Evolutionary conservation across 148 eudicot species (phyloP), one percentile per base, ranked within the genome.

Genomic region (Rhododendron henanense): DNA sequence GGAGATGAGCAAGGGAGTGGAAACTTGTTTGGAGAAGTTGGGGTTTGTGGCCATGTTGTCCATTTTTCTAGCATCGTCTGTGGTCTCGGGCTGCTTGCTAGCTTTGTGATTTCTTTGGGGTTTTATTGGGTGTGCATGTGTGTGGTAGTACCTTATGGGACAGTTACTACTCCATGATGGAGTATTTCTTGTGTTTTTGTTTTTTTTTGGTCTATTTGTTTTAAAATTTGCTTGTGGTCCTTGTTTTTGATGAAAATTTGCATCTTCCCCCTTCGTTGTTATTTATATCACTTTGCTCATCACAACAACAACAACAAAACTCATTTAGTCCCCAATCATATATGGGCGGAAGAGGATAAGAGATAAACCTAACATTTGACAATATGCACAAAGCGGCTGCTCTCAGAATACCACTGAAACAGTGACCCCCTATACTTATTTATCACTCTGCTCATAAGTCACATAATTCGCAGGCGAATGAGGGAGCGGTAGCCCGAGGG

Each of bases 1-100:
- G 76, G 96, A 89, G 65, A 91, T 84, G 8, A 92, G 33, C 0
- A 94, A 31, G 4, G 92, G 91, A 23, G 90, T 87, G 48, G 86
- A 76, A 4, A 87, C 87, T 8, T 78, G 59, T 28, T 82, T 75
- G 47, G 83, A 6, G 69, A 37, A 5, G 14, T 21, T 16, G 61
- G 79, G 74, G 48, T 25, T 33, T 67, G 78, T 76, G 2, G n/a
- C 5, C 7, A 50, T 33, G 47, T 15, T 50, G 19, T 73, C 63
- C 85, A 84, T 84, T 14, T 15, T 6, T 15, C 4, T 67, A 25
- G 15, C 71, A 6, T 83, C 45, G 3, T 16, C 50, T 37, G 10
- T 41, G 28, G 28, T 41, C 9, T 39, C 28, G 1, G 25, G 18
- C 33, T 79, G 28, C 2, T 31, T 41, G 44, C 44, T 41, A 41